Conservation (phyloP, 768 basidiomycete genomes). For the Boletus insuetus region DNA sequence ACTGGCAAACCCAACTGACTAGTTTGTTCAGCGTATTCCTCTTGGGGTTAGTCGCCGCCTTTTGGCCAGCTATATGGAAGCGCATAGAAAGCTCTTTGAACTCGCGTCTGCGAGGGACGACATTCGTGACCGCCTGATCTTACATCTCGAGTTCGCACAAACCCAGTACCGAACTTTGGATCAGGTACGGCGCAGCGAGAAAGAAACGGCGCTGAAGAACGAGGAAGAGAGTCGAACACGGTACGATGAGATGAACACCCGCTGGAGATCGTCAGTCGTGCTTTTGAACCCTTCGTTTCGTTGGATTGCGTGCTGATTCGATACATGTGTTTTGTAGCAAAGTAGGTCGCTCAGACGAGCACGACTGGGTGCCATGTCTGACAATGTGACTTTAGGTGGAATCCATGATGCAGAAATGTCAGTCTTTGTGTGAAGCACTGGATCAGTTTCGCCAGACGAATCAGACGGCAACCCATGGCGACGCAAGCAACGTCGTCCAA, state of each 20-base stretch:
- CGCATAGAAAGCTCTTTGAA: not conserved
- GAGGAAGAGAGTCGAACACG: not conserved
- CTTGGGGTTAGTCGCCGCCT: not conserved
- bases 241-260: not conserved
- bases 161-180: not conserved
- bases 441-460: not conserved
- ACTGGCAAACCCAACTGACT: not conserved
- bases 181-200: not conserved
- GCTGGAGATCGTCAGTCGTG: slow-evolving; percentile 3
- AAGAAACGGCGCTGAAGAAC: not conserved
- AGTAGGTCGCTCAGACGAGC: not conserved
- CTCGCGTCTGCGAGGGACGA: not conserved
- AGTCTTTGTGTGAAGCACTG: not conserved
- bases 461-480: not conserved
- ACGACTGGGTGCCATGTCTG: not conserved
- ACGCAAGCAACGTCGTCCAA: not conserved
- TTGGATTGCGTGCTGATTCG: not conserved
- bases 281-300: not conserved
- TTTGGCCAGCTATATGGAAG: not conserved
- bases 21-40: not conserved
- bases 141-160: not conserved
- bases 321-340: not conserved
- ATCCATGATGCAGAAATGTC: not conserved
- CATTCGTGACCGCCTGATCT: not conserved
- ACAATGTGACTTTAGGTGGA: not conserved